Percentiles rank a stretch among this genome's conserved stretches.
Conservation (phyloP, 1,284 basidiomycete genomes). For the Vanrija pseudolonga region DNA sequence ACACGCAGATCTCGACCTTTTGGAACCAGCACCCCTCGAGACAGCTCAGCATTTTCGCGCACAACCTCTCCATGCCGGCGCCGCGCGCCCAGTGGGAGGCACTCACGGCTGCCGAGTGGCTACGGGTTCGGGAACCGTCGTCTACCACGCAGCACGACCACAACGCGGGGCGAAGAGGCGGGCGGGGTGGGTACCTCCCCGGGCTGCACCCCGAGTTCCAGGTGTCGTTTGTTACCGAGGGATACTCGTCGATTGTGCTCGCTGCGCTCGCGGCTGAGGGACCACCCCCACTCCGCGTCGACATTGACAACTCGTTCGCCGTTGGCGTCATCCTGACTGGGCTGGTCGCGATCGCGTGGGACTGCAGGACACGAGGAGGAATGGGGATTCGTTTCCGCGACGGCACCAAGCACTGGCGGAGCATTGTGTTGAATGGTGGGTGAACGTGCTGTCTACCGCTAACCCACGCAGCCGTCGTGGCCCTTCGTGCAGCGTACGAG, state of each 20-base stretch:
- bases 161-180: neutral
- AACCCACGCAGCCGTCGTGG: constrained; percentile 28
- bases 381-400: constrained; percentile 42
- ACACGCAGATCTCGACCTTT: constrained; percentile 41
- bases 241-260: constrained; percentile 30
- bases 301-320: constrained; percentile 28
- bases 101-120: constrained; percentile 29
- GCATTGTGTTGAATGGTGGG: constrained; percentile 25
- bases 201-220: constrained; percentile 41
- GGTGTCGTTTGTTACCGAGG: constrained; percentile 29
- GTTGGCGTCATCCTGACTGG: constrained; percentile 36
- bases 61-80: constrained; percentile 35
- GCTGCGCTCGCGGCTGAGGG: constrained; percentile 26
- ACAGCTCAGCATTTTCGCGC: constrained; percentile 42
- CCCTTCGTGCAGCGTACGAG: constrained; percentile 35
- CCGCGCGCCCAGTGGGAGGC: constrained; percentile 36
- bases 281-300: constrained; percentile 22
- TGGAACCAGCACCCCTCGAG: constrained; percentile 41
- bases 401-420: constrained; percentile 38
- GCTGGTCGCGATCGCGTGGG: constrained; percentile 39
- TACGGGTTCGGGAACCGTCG: constrained; percentile 12
- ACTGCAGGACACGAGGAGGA: constrained; percentile 37
- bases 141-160: neutral
- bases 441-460: neutral
- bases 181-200: constrained; percentile 20